These are phyloP conservation scores for Talaromyces liani DNA, from an alignment of 495 filamentous ascomycete genomes.

Conservation along the genomic window DNA sequence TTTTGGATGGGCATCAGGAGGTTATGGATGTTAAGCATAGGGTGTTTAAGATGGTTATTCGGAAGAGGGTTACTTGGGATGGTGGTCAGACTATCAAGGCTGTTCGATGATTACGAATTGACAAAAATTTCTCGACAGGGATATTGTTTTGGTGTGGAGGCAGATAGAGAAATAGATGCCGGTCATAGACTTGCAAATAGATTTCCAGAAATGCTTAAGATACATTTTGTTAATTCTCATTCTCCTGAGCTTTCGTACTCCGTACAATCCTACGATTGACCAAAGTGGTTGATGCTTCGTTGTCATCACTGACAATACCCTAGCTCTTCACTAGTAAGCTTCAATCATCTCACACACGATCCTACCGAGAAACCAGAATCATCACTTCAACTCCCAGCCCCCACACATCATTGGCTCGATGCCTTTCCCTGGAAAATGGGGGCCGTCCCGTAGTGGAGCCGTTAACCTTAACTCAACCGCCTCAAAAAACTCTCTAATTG, in stretches of 20 bases:
- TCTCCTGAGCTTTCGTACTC: too few relatives aligned
- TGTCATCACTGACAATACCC: too few relatives aligned
- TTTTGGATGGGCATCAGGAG: slow-evolving; percentile 19
- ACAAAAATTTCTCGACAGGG: background rate
- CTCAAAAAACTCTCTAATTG: background rate
- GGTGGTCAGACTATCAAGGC: slow-evolving; percentile 19
- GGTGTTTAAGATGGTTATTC: slow-evolving; percentile 17
- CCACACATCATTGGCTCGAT: background rate
- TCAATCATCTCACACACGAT: background rate
- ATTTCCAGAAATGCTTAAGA: background rate
- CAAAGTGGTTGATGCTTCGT: too few relatives aligned
- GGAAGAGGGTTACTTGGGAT: slow-evolving; percentile 22
- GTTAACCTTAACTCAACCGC: background rate
- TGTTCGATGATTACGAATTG: slow-evolving; percentile 12
- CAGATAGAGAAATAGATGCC: background rate
- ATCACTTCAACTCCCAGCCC: background rate
- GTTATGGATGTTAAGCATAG: slow-evolving; percentile 13
- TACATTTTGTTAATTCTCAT: background rate
- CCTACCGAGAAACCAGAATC: too few relatives aligned
- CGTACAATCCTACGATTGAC: background rate
- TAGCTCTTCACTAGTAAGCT: background rate
- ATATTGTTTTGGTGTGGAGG: background rate
- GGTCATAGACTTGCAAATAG: background rate
- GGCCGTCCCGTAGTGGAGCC: slow-evolving; percentile 1
- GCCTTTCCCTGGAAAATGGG: background rate